phyloP scores from a whole-genome alignment of 116 monocot species.

The Iris pallida region DNA sequence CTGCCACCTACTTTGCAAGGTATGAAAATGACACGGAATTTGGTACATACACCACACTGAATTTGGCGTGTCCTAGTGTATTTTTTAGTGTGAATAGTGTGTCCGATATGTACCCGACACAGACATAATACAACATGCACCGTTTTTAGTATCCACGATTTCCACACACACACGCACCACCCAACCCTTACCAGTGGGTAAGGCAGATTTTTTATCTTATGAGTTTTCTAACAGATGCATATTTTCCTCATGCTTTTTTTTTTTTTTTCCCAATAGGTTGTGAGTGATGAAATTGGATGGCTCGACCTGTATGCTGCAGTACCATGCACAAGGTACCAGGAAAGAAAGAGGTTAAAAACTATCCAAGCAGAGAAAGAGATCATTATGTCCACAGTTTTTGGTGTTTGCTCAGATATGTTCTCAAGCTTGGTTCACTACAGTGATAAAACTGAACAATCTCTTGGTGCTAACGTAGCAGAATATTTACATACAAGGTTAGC shows the following conservation, averaged over 20 bases:
- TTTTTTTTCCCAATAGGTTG: slow-evolving; percentile 10
- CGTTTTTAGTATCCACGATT: no score
- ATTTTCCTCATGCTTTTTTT: not conserved
- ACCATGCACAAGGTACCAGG: slow-evolving; percentile 5
- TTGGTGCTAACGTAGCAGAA: not conserved
- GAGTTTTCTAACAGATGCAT: not conserved
- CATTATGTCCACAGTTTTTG: slow-evolving; percentile 17
- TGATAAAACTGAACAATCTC: slow-evolving; percentile 13
- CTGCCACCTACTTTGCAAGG: no score
- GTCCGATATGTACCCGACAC: no score
- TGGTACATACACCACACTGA: no score
- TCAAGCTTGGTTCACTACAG: slow-evolving; percentile 10
- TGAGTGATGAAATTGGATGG: slow-evolving; percentile 11
- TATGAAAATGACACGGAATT: no score
- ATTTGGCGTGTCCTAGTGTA: no score
- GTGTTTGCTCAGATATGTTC: slow-evolving; percentile 17
- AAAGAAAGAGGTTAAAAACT: slow-evolving; percentile 10
- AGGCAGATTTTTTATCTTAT: no score
- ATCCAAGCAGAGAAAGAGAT: slow-evolving; percentile 29
- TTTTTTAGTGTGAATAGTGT: no score
- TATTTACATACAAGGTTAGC: slow-evolving; percentile 10
- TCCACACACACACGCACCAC: no score
- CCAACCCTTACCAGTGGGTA: no score
- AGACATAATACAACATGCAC: no score
- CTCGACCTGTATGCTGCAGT: slow-evolving; percentile 5